A percentile compares a stretch with the other conserved stretches of the same genome.
Evolutionary conservation across 1,139 yeast species (phyloP).

Genomic region (Lipomyces yarrowii): DNA sequence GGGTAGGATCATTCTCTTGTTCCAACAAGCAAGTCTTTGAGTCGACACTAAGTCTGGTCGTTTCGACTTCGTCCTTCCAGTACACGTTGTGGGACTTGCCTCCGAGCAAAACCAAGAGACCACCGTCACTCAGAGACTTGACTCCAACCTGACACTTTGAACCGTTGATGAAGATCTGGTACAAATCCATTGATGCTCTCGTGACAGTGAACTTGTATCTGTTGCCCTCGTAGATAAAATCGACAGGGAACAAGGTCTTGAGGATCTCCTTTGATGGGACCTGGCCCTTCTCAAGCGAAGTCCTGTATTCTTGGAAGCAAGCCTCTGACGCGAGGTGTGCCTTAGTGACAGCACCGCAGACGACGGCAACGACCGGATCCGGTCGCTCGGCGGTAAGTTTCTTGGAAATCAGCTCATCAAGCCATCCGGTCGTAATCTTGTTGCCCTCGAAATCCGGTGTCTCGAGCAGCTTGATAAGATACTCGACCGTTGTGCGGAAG

Average conservation of each 20-base stretch:
- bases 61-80: slow-evolving; percentile 97
- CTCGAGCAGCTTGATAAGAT: slow-evolving; percentile 88
- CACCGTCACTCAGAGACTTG: slow-evolving; percentile 89
- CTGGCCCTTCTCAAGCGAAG: slow-evolving; percentile 89
- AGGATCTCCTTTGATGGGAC: slow-evolving; percentile 80
- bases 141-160: slow-evolving; percentile 87
- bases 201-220: slow-evolving; percentile 95
- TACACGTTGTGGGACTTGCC: slow-evolving; percentile 94
- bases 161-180: slow-evolving; percentile 90
- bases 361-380: slow-evolving; percentile 82
- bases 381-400: slow-evolving; percentile 97
- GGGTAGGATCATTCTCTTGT: slow-evolving; percentile 97
- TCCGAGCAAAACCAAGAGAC: slow-evolving; percentile 80
- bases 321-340: slow-evolving; percentile 82
- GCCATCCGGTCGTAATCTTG: slow-evolving; percentile 98
- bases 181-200: slow-evolving; percentile 80
- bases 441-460: slow-evolving; percentile 96
- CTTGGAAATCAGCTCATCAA: slow-evolving; percentile 90
- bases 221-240: slow-evolving; percentile 91
- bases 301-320: slow-evolving; percentile 66
- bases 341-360: slow-evolving; percentile 96
- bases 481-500: slow-evolving; percentile 96
- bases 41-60: slow-evolving; percentile 94
- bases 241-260: slow-evolving; percentile 87
- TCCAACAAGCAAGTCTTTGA: slow-evolving; percentile 92